These are phyloP conservation scores for Ophiostoma pallidulum DNA, from an alignment of 2,329 filamentous ascomycete genomes.

Conservation along the genomic window DNA sequence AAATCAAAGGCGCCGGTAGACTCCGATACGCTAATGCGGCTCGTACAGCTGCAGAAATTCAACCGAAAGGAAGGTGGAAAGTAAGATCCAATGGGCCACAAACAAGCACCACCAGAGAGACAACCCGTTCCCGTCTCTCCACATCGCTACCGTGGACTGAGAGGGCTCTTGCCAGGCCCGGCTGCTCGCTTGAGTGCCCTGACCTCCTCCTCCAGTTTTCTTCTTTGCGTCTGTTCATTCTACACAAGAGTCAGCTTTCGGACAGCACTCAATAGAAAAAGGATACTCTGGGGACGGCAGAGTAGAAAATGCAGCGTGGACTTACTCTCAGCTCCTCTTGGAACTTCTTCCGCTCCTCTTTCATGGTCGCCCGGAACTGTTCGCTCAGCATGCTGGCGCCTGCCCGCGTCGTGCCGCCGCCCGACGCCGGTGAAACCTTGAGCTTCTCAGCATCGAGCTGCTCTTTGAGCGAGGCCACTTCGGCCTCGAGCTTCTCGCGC, in stretches of 20 bases:
- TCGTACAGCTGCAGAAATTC: background rate
- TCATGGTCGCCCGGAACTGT: slow-evolving; percentile 47
- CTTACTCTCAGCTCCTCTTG: slow-evolving; percentile 44
- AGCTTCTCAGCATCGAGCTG: slow-evolving; percentile 42
- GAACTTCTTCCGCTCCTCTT: slow-evolving; percentile 48
- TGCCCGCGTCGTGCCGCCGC: slow-evolving; percentile 28
- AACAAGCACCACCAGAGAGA: background rate
- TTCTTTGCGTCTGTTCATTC: slow-evolving; percentile 40
- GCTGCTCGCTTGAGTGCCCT: slow-evolving; percentile 33
- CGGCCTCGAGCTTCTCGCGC: slow-evolving; percentile 31
- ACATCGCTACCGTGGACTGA: slow-evolving; percentile 28
- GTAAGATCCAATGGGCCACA: background rate
- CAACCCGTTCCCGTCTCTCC: background rate
- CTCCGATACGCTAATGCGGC: slow-evolving; percentile 8
- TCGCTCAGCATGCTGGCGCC: slow-evolving; percentile 46
- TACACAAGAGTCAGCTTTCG: too few relatives aligned
- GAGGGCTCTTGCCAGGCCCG: slow-evolving; percentile 33
- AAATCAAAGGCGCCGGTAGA: slow-evolving; percentile 1
- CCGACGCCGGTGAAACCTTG: slow-evolving; percentile 27
- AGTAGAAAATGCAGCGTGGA: background rate
- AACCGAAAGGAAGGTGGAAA: background rate
- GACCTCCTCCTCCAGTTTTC: slow-evolving; percentile 44
- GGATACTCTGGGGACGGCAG: background rate
- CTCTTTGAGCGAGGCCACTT: slow-evolving; percentile 37
- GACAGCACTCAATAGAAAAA: too few relatives aligned